Percentiles rank a stretch among this genome's conserved stretches.
These are phyloP conservation scores for Phlyctochytrium arcticum DNA, from an alignment of 192 early-diverging fungal genomes.

Conservation along the genomic window DNA sequence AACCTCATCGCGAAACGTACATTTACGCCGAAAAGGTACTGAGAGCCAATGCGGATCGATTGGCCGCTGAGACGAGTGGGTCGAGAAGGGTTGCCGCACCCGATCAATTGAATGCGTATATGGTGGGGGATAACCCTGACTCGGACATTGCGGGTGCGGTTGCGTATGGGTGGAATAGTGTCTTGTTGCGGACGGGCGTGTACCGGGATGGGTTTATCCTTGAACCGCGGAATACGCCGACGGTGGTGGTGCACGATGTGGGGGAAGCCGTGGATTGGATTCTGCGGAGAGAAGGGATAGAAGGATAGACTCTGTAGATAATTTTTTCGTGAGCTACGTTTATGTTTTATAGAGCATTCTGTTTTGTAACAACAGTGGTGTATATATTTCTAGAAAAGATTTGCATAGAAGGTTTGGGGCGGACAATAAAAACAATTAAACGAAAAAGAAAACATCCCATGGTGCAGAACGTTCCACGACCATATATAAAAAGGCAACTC, in stretches of 20 bases:
- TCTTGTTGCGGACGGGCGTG: conserved; percentile 14
- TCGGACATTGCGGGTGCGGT: conserved; percentile 16
- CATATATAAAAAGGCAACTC: too few relatives aligned
- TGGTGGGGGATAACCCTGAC: conserved; percentile 20
- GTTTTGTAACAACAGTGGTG: too few relatives aligned
- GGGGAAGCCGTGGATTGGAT: conserved; percentile 12
- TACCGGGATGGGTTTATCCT: neutral
- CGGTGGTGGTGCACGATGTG: conserved; percentile 1
- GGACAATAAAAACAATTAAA: too few relatives aligned
- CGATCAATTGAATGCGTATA: conserved; percentile 1
- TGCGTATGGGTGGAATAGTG: conserved; percentile 9
- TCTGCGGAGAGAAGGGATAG: neutral
- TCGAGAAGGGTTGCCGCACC: neutral
- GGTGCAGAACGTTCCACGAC: too few relatives aligned
- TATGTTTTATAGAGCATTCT: too few relatives aligned
- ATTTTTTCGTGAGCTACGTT: too few relatives aligned
- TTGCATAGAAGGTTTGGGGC: too few relatives aligned
- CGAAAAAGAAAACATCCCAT: too few relatives aligned
- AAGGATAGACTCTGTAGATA: neutral
- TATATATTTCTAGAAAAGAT: too few relatives aligned
- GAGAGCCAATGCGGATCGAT: neutral
- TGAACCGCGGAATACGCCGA: neutral
- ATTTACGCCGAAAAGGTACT: conserved; percentile 12
- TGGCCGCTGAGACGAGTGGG: neutral
- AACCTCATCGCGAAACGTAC: conserved; percentile 5